These are phyloP conservation scores for Populus nigra DNA, from an alignment of 345 rosid species.

Conservation along the genomic window DNA sequence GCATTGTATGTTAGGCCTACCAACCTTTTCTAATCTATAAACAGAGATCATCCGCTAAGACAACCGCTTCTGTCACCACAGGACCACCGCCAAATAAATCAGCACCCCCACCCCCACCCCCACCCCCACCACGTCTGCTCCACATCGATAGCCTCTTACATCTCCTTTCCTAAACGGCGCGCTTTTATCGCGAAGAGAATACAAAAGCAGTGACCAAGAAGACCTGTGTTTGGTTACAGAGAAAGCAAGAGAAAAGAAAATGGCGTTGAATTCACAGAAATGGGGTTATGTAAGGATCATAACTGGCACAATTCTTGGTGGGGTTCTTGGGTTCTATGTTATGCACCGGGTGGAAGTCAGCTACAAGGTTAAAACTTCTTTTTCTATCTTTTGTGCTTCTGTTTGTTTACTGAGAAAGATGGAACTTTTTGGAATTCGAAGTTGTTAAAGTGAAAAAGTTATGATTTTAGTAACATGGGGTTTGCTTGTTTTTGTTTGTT, in stretches of 20 bases:
- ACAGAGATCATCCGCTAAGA: too few relatives aligned
- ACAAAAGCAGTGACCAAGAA: too few relatives aligned
- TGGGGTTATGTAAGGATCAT: conserved; percentile 83
- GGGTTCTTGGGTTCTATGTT: conserved; percentile 75
- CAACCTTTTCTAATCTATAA: too few relatives aligned
- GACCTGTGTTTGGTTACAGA: neutral
- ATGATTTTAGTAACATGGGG: too few relatives aligned
- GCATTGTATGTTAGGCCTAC: too few relatives aligned
- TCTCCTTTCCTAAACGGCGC: too few relatives aligned
- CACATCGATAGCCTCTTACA: too few relatives aligned
- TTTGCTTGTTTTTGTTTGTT: neutral
- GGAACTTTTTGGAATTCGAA: neutral
- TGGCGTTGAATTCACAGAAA: conserved; percentile 48
- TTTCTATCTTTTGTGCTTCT: neutral
- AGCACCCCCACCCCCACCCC: too few relatives aligned
- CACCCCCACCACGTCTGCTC: too few relatives aligned
- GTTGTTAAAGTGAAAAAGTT: neutral
- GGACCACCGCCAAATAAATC: too few relatives aligned
- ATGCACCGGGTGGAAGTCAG: conserved; percentile 73
- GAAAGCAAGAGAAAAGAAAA: conserved; percentile 15
- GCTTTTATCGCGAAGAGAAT: too few relatives aligned
- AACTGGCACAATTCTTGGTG: conserved; percentile 70
- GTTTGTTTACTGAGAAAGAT: neutral
- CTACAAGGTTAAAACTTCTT: conserved; percentile 48
- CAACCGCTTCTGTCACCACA: too few relatives aligned